A percentile compares a stretch with the other conserved stretches of the same genome.
These are phyloP conservation scores for Trametes maxima DNA, from an alignment of 768 basidiomycete species.

Conservation along the genomic window DNA sequence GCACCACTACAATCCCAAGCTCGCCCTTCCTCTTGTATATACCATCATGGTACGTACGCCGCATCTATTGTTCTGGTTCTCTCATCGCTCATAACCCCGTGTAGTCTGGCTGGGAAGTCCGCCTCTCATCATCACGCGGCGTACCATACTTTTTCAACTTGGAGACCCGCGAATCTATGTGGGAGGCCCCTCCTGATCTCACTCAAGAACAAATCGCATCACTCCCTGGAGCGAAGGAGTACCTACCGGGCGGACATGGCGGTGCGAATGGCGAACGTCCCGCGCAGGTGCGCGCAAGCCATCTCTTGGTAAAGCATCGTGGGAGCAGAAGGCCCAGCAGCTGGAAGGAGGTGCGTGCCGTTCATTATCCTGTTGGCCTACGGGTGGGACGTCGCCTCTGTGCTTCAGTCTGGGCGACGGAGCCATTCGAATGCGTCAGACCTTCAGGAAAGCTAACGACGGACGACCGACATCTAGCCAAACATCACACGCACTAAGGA, in stretches of 20 bases:
- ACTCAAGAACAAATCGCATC: constrained; percentile 57
- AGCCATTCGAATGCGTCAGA: too few species aligned
- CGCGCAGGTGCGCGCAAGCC: constrained; percentile 86
- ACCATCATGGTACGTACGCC: background rate
- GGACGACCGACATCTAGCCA: constrained; percentile 38
- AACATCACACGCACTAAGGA: constrained; percentile 87
- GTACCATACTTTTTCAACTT: constrained; percentile 90
- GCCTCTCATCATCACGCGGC: constrained; percentile 75
- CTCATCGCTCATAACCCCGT: constrained; percentile 44
- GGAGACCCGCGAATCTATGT: constrained; percentile 68
- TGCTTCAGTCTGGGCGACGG: too few species aligned
- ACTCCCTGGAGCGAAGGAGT: constrained; percentile 67
- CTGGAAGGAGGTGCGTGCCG: constrained; percentile 75
- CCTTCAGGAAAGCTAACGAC: background rate
- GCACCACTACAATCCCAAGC: too few species aligned
- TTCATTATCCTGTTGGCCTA: background rate
- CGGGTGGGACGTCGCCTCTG: too few species aligned
- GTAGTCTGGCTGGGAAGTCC: constrained; percentile 71
- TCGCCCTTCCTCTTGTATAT: too few species aligned
- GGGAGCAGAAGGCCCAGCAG: constrained; percentile 78
- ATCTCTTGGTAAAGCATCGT: constrained; percentile 90
- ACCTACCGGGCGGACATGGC: constrained; percentile 39
- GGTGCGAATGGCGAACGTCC: constrained; percentile 30
- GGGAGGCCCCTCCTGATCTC: constrained; percentile 73
- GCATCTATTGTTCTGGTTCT: background rate